Evolutionary conservation across 768 basidiomycete species (phyloP), one percentile per base, ranked within the genome.

Genomic region (Amanita thiersii): DNA sequence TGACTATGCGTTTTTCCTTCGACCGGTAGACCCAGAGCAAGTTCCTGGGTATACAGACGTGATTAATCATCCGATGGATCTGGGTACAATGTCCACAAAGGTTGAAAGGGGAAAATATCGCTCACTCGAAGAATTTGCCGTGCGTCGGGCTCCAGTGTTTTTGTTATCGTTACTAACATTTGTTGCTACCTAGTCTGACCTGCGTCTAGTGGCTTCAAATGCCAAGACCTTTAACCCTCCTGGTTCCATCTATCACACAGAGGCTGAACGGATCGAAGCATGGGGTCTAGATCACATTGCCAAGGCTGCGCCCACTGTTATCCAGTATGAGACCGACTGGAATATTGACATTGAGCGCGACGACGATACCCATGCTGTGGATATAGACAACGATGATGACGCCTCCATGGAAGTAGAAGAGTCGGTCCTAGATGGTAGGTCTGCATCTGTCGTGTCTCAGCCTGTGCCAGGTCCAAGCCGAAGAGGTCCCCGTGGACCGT

Each of bases 11-110:
- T 88, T 88, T 60, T 89, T 89, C 56, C 58, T 87, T 42, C 53
- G 59, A 26, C 85, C 85, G 1, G 86, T 89, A 4, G 70, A 86
- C 56, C 56, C 60, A 0, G 56, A 63, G 1, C 68, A 73, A 48
- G 78, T 86, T 0, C 70, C 78, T 8, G 77, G 77, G 1, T 83
- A 83, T 49, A 43, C 64, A 9, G 77, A 83, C 65, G 63, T 80
- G 36, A 77, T 98, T 38, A 81, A 84, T 51, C 68, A 70, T 14
- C 91, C 93, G 5, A 98, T 97, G 92, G 92, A 97, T 53, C 68
- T 98, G 43, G 86, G 86, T 0, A 92, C 91, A 0, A 85, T 98
- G 67, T 62, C 79, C 14, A 65, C 67, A 41, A 94, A 92, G 60
- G 83, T 92, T 33, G 71, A 71, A 44, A 74, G 64, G 52, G 84